Evolutionary conservation across 495 filamentous ascomycete species (phyloP).

Genomic region (Lophium mytilinum): DNA sequence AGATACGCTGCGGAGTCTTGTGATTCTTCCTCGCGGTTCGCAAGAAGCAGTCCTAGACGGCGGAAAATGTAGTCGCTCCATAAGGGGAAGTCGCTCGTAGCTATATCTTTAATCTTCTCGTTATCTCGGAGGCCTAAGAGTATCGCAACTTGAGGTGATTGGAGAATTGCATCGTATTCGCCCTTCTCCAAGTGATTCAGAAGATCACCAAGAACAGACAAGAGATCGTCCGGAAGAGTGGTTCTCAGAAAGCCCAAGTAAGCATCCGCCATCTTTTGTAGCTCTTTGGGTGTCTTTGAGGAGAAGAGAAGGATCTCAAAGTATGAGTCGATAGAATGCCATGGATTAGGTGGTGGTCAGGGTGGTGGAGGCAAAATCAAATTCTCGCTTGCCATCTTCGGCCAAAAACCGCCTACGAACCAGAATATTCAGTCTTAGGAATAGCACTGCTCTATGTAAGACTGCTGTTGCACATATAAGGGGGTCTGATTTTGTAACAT

Average conservation of each 20-base stretch:
- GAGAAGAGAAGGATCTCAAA: not conserved
- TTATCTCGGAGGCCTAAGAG: slow-evolving; percentile 27
- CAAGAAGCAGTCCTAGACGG: slow-evolving; percentile 27
- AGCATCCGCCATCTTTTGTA: slow-evolving; percentile 27
- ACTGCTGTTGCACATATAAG: too few species aligned
- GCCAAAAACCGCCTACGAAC: too few species aligned
- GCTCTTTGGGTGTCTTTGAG: not conserved
- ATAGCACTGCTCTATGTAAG: too few species aligned
- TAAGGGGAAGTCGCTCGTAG: slow-evolving; percentile 19
- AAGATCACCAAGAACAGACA: slow-evolving; percentile 17
- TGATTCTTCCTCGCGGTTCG: slow-evolving; percentile 8
- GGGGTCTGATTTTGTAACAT: too few species aligned
- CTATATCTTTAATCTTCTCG: slow-evolving; percentile 11
- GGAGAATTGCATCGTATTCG: slow-evolving; percentile 20
- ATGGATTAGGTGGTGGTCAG: not conserved
- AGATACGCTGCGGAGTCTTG: slow-evolving; percentile 23
- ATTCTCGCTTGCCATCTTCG: not conserved
- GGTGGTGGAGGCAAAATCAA: not conserved
- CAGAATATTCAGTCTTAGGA: too few species aligned
- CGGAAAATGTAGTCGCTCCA: slow-evolving; percentile 37
- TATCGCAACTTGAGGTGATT: slow-evolving; percentile 21
- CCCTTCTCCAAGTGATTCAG: slow-evolving; percentile 19
- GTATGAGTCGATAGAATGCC: not conserved
- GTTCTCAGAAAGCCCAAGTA: slow-evolving; percentile 25
- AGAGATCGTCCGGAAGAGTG: slow-evolving; percentile 29